Conservation (phyloP, 345 rosid species). For the Eutrema heterophyllum region DNA sequence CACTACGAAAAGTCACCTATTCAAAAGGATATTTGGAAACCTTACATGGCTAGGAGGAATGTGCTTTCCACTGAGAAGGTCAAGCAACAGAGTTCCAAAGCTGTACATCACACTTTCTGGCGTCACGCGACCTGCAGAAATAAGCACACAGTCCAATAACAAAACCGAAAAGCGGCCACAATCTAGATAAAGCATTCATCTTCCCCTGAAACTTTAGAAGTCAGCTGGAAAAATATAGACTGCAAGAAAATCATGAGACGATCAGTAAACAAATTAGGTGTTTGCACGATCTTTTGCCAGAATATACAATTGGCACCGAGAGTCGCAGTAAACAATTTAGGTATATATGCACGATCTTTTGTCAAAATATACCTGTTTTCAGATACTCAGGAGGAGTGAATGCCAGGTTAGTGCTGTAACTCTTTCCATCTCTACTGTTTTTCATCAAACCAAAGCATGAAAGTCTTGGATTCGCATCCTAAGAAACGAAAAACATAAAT, state of each 20-base stretch:
- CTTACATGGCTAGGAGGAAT: constrained; percentile 91
- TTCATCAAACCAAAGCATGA: constrained; percentile 90
- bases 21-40: constrained; percentile 2
- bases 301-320: too few relatives aligned
- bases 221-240: not conserved
- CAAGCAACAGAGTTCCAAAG: constrained; percentile 83
- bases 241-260: not conserved
- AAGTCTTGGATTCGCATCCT: constrained; percentile 84
- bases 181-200: not conserved
- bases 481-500: constrained; percentile 14
- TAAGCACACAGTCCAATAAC: not conserved
- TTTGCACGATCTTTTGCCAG: not conserved
- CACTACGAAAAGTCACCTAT: not conserved
- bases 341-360: not conserved
- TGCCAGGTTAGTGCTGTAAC: constrained; percentile 90
- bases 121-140: constrained; percentile 62
- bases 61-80: constrained; percentile 89
- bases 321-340: not conserved
- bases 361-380: constrained; percentile 54
- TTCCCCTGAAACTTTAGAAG: not conserved
- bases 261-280: not conserved
- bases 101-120: constrained; percentile 94
- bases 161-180: not conserved
- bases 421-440: constrained; percentile 88
- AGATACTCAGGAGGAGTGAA: constrained; percentile 93